Evolutionary conservation across 1,284 basidiomycete species (phyloP), one percentile per base, ranked within the genome.

Genomic region (Tilletiaria anomala): DNA sequence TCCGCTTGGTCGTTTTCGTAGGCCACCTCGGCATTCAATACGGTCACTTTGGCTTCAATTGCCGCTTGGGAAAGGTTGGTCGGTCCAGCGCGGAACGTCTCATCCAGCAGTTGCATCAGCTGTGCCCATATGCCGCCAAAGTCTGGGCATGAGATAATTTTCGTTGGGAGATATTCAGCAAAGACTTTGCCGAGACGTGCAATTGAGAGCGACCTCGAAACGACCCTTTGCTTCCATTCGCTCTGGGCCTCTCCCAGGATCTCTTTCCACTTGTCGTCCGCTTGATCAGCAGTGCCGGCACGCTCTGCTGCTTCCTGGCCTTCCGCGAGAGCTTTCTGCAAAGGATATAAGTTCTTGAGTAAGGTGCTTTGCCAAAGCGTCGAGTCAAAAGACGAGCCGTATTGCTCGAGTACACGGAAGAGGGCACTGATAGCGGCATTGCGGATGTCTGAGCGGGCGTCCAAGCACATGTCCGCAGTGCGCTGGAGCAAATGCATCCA

Each of bases 391-490:
- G 80, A 82, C 8, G 78, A 76, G 4, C 88, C 89, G 63, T 96
- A 96, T 15, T 94, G 74, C 65, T 91, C 85, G 67, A 96, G 76
- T 0, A 87, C 86, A 33, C 88, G 75, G 71, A 94, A 97, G 41
- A 97, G 70, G 2, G 88, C 94, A 67, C 93, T 86, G 44, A 96
- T 89, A 3, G 89, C 86, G 2, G 87, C 85, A 48, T 83, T 81
- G 11, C 89, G 77, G 1, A 93, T 86, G 61, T 96, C 88, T 20
- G 81, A 77, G 18, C 89, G 75, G 0, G 74, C 61, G 61, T 93
- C 91, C 5, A 96, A 75, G 63, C 87, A 83, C n/a, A n/a, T n/a
- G n/a, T n/a, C n/a, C n/a, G n/a, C n/a, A n/a, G n/a, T n/a, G n/a
- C n/a, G n/a, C 1, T 79, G 72, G 2, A 97, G 71, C 14, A 96